These are phyloP conservation scores for Trifolium pratense DNA, from an alignment of 306 rosid species.

Conservation along the genomic window DNA sequence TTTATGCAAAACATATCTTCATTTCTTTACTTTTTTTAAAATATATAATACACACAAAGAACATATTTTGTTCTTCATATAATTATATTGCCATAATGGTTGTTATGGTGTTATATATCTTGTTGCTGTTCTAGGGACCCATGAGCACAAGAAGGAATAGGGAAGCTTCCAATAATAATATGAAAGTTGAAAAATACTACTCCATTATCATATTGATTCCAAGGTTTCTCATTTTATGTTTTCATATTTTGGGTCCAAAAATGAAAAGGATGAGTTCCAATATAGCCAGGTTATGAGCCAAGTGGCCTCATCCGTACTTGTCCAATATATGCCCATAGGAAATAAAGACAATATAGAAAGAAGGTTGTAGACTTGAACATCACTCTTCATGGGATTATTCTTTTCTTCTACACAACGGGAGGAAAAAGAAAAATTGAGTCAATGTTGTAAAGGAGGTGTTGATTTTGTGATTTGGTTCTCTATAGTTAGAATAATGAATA, in stretches of 20 bases:
- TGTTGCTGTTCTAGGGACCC: conserved; percentile 28
- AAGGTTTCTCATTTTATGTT: conserved; percentile 25
- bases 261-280: conserved; percentile 34
- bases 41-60: conserved; percentile 4
- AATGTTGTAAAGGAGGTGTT: background rate
- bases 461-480: background rate
- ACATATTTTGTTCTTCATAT: background rate
- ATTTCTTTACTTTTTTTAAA: conserved; percentile 11
- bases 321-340: conserved; percentile 9
- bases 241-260: conserved; percentile 40
- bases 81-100: background rate
- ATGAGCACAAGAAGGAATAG: conserved; percentile 36
- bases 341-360: background rate
- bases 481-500: background rate
- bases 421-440: no score
- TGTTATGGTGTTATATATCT: background rate
- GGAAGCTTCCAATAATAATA: conserved; percentile 44
- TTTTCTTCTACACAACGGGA: background rate
- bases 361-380: conserved; percentile 15
- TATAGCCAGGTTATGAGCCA: background rate
- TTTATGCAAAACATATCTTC: background rate
- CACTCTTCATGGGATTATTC: background rate
- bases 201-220: conserved; percentile 1
- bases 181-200: conserved; percentile 24
- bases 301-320: conserved; percentile 36